Evolutionary conservation across 2,329 filamentous ascomycete genomes (phyloP).

Genomic region (Aspergillus tanneri): DNA sequence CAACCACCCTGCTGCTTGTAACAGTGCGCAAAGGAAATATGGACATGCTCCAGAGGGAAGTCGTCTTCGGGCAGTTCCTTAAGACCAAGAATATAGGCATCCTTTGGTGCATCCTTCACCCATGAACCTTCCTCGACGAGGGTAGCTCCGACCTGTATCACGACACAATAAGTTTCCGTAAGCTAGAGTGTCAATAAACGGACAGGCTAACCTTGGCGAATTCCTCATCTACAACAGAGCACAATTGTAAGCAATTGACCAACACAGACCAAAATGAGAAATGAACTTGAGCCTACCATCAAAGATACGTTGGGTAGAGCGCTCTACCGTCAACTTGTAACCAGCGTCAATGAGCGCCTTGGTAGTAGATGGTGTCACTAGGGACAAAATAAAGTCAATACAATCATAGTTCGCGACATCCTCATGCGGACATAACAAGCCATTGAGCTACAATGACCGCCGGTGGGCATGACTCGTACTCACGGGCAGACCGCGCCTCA

Average conservation of each 20-base stretch:
- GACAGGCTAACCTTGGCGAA: constrained; percentile 31
- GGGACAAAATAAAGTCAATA: too few species aligned
- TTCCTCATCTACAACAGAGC: constrained; percentile 30
- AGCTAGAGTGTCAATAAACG: not conserved
- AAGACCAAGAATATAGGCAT: constrained; percentile 71
- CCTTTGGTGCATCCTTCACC: constrained; percentile 61
- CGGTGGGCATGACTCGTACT: constrained; percentile 20
- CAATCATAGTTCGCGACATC: not conserved
- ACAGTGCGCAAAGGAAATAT: constrained; percentile 71
- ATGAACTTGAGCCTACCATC: constrained; percentile 34
- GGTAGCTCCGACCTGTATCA: constrained; percentile 57
- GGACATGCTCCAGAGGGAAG: constrained; percentile 68
- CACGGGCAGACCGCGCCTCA: constrained; percentile 54
- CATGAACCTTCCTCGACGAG: constrained; percentile 67
- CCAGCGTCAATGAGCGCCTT: constrained; percentile 67
- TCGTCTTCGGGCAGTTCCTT: constrained; percentile 75
- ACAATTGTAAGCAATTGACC: constrained; percentile 11
- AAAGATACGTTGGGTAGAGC: constrained; percentile 64
- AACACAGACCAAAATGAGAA: not conserved
- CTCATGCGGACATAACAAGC: not conserved
- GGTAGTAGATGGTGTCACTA: constrained; percentile 53
- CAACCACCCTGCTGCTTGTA: constrained; percentile 77
- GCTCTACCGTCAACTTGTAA: constrained; percentile 68
- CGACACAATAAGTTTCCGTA: not conserved
- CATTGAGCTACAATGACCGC: not conserved